Percentiles rank a stretch among this genome's conserved stretches.
Evolutionary conservation across 768 basidiomycete genomes (phyloP).

Genomic region (Phanerodontia chrysosporium): DNA sequence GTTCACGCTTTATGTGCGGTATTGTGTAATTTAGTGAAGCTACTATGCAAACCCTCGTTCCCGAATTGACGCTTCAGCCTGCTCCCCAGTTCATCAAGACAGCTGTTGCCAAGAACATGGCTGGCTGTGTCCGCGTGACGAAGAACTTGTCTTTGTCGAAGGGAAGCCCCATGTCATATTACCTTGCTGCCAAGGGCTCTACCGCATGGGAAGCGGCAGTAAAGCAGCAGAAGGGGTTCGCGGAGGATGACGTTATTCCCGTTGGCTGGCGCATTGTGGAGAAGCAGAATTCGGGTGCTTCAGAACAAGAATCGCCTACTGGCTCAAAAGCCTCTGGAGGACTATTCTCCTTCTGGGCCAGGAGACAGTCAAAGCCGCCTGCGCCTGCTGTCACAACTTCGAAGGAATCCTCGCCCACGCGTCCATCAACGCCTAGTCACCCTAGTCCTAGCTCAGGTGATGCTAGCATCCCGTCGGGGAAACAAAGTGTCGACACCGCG

Average conservation of each 20-base stretch:
- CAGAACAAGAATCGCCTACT: conserved; percentile 40
- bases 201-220: conserved; percentile 72
- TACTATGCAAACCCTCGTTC: conserved; percentile 27
- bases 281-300: conserved; percentile 39
- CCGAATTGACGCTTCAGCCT: conserved; percentile 46
- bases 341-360: conserved; percentile 71
- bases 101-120: conserved; percentile 52
- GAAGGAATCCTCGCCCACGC: conserved; percentile 2
- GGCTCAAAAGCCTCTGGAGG: conserved; percentile 44
- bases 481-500: conserved; percentile 18
- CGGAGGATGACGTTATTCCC: conserved; percentile 56
- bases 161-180: conserved; percentile 65
- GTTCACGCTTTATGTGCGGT: background rate
- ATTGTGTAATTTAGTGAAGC: conserved; percentile 9
- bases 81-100: conserved; percentile 49
- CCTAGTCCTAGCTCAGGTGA: background rate
- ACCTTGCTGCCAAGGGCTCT: conserved; percentile 67
- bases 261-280: conserved; percentile 71
- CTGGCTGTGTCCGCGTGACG: conserved; percentile 60
- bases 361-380: conserved; percentile 30
- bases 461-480: background rate
- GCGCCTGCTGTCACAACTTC: conserved; percentile 1
- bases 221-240: conserved; percentile 45
- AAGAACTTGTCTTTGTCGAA: conserved; percentile 51
- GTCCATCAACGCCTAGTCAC: background rate